Evolutionary conservation across 345 rosid species (phyloP).

Genomic region (Brassica nigra): DNA sequence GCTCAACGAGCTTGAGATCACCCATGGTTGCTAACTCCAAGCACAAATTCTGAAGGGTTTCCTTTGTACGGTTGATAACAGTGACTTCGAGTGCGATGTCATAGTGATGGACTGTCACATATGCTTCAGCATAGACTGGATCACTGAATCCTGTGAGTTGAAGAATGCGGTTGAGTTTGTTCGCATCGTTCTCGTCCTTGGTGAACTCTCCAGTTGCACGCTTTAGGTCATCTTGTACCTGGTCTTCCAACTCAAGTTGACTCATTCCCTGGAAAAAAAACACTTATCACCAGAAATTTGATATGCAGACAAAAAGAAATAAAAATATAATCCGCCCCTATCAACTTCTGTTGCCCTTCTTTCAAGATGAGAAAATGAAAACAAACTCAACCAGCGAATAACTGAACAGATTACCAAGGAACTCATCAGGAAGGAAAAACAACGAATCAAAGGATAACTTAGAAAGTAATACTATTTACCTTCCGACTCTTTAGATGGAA

Average conservation of each 20-base stretch:
- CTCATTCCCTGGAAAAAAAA: constrained; percentile 81
- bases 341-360: too few species aligned
- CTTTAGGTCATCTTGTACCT: constrained; percentile 94
- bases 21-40: constrained; percentile 99
- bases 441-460: too few species aligned
- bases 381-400: too few species aligned
- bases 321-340: too few species aligned
- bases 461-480: constrained; percentile 40
- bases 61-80: constrained; percentile 90
- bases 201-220: constrained; percentile 99
- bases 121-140: constrained; percentile 99
- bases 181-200: constrained; percentile 91
- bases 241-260: constrained; percentile 98
- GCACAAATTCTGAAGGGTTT: constrained; percentile 96
- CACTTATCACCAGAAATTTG: too few species aligned
- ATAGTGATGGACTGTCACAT: constrained; percentile 94
- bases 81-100: constrained; percentile 97
- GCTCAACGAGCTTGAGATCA: constrained; percentile 97
- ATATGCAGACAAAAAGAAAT: too few species aligned
- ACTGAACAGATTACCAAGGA: too few species aligned
- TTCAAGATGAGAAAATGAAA: too few species aligned
- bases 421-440: too few species aligned
- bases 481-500: constrained; percentile 93
- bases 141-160: constrained; percentile 99
- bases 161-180: constrained; percentile 94